Evolutionary conservation across 805 yeast species (phyloP).

Genomic region (Candida hungchunana): DNA sequence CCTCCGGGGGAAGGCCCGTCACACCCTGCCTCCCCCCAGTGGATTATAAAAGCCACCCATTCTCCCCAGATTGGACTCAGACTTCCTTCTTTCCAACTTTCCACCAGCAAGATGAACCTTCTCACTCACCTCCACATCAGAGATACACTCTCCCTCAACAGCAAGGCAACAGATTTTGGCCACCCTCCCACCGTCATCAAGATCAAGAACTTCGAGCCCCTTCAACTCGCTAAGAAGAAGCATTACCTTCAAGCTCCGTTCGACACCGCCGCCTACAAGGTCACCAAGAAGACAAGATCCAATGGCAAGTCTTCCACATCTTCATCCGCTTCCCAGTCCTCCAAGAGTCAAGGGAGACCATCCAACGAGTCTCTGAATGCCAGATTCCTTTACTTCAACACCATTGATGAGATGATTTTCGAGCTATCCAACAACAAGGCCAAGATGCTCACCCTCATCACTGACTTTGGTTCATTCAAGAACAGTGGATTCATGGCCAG

Average conservation of each 20-base stretch:
- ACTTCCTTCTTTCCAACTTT: neutral
- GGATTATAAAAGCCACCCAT: neutral
- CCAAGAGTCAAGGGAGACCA: slow-evolving; percentile 27
- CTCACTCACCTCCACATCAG: slow-evolving; percentile 7
- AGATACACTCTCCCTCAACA: slow-evolving; percentile 1
- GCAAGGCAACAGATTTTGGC: neutral
- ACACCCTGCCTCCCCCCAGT: neutral
- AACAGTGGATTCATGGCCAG: slow-evolving; percentile 7
- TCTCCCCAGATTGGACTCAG: neutral
- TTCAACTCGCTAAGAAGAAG: slow-evolving; percentile 27
- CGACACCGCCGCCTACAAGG: slow-evolving; percentile 3
- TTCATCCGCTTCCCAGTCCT: neutral
- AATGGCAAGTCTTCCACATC: neutral
- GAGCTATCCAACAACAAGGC: slow-evolving; percentile 17
- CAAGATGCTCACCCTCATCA: slow-evolving; percentile 11
- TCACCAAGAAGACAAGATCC: slow-evolving; percentile 8
- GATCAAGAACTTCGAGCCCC: slow-evolving; percentile 20
- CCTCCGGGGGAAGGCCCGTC: neutral
- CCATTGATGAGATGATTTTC: slow-evolving; percentile 23
- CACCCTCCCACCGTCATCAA: slow-evolving; percentile 23
- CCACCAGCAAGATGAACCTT: slow-evolving; percentile 7
- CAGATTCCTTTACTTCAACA: slow-evolving; percentile 23
- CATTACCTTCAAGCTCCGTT: slow-evolving; percentile 16
- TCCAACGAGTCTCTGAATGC: slow-evolving; percentile 26
- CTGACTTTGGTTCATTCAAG: slow-evolving; percentile 12